phyloP scores from a whole-genome alignment of 805 yeast genomes.

The Komagataella populi region DNA sequence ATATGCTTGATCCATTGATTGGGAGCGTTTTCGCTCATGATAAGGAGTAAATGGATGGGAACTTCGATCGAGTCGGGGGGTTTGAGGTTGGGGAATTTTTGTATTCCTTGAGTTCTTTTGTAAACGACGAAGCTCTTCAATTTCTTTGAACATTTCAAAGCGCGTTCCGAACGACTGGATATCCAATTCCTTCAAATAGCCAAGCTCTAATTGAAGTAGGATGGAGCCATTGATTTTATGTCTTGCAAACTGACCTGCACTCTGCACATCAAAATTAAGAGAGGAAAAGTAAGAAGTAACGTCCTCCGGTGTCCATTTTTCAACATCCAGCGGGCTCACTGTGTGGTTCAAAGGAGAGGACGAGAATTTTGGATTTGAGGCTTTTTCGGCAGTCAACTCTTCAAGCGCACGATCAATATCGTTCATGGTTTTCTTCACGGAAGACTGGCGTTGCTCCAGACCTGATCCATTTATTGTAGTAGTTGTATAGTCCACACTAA shows the following conservation, averaged over 20 bases:
- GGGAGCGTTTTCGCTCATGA: conserved; percentile 36
- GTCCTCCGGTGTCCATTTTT: conserved; percentile 74
- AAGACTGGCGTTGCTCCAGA: conserved; percentile 14
- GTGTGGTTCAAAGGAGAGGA: background rate
- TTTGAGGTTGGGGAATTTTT: conserved; percentile 22
- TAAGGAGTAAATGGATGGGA: conserved; percentile 5
- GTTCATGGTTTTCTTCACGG: conserved; percentile 41
- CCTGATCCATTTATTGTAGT: background rate
- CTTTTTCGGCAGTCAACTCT: conserved; percentile 29
- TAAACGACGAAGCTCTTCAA: conserved; percentile 44
- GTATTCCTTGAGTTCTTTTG: conserved; percentile 5
- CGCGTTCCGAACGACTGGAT: conserved; percentile 90
- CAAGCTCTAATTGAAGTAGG: conserved; percentile 70
- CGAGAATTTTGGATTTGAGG: background rate
- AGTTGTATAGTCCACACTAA: background rate
- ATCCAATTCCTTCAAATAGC: conserved; percentile 82
- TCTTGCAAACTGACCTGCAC: conserved; percentile 69
- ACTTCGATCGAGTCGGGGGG: conserved; percentile 6
- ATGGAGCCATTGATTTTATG: conserved; percentile 88
- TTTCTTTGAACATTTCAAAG: conserved; percentile 82
- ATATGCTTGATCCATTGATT: conserved; percentile 30
- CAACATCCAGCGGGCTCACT: conserved; percentile 34
- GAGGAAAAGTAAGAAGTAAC: conserved; percentile 66
- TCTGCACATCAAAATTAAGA: conserved; percentile 58
- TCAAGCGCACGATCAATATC: conserved; percentile 65